These are phyloP conservation scores for Penicillium lividum DNA, from an alignment of 495 filamentous ascomycete genomes.

Conservation along the genomic window DNA sequence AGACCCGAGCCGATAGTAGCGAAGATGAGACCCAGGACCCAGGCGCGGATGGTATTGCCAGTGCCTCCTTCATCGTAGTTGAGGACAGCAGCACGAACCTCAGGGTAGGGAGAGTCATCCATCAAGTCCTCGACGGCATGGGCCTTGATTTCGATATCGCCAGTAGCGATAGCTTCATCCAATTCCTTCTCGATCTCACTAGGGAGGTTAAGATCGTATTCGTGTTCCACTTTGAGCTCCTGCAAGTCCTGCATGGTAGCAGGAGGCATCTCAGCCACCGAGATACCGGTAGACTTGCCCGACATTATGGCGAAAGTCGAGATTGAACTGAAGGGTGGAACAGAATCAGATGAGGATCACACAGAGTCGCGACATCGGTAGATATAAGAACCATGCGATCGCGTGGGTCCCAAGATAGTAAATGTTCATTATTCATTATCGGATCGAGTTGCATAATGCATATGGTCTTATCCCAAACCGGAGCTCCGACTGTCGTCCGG, in stretches of 20 bases:
- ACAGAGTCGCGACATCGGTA: too few relatives aligned
- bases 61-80: conserved; percentile 66
- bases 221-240: background rate
- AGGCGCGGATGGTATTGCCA: conserved; percentile 69
- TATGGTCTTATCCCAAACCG: too few relatives aligned
- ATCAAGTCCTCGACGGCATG: conserved; percentile 41
- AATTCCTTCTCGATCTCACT: background rate
- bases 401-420: too few relatives aligned
- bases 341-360: background rate
- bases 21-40: conserved; percentile 66
- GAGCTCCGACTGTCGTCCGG: too few relatives aligned
- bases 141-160: background rate
- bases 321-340: background rate
- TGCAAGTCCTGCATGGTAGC: background rate
- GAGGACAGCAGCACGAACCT: conserved; percentile 49
- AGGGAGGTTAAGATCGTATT: background rate
- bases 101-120: conserved; percentile 71
- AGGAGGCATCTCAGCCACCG: background rate
- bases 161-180: background rate
- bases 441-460: too few relatives aligned
- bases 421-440: too few relatives aligned
- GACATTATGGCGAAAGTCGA: background rate
- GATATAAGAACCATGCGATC: too few relatives aligned
- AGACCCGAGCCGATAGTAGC: conserved; percentile 65
- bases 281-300: background rate